Base-by-base conservation (phyloP, 768 basidiomycete species). In the Serendipita vermifera region DNA sequence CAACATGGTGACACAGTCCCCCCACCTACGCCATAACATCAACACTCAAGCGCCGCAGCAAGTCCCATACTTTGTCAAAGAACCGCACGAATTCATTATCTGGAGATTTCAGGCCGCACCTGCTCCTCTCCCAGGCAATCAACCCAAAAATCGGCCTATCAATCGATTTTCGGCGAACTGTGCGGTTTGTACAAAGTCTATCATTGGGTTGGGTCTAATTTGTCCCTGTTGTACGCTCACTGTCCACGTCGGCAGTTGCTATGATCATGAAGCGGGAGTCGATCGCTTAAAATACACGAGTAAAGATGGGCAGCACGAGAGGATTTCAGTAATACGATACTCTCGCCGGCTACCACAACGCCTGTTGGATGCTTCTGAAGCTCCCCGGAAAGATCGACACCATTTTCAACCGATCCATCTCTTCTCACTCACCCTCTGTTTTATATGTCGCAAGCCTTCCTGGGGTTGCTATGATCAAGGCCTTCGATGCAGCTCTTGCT, bases 341-440 rank as follows among this genome's bases (percentile, higher is more conserved):
- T 85, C 80, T 29, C 64, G 69, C 29, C 61, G 79, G 39, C 65
- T 76, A 13, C 63, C 69, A 20, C 63, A 67, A 33, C 67, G 69
- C 43, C 65, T 66, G 46, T 62, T 63, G 14, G 57, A 31, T 15
- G 59, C 55, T 20, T 55, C 61, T 13, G 60, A 60, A 26, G 36
- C 58, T 38, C 54, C 67, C 22, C 60, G 59, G 46, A 62, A 65
- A 31, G 69, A 70, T 13, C 64, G 70, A 31, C 86, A 89, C 63
- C 61, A 64, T 1, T 82, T 90, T 64, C 66, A 68, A 36, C 62
- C 68, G 6, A 76, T 80, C 58, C 88, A 83, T 62, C 66, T 86
- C 38, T 89, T 90, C 68, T 83, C 80, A 24, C 67, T 89, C 5
- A 77, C 77, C n/a, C 72, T 83, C 6, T 92, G 88, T 64, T 73